Evolutionary conservation across 2,329 filamentous ascomycete species (phyloP).

Genomic region (Ilyonectria destructans): DNA sequence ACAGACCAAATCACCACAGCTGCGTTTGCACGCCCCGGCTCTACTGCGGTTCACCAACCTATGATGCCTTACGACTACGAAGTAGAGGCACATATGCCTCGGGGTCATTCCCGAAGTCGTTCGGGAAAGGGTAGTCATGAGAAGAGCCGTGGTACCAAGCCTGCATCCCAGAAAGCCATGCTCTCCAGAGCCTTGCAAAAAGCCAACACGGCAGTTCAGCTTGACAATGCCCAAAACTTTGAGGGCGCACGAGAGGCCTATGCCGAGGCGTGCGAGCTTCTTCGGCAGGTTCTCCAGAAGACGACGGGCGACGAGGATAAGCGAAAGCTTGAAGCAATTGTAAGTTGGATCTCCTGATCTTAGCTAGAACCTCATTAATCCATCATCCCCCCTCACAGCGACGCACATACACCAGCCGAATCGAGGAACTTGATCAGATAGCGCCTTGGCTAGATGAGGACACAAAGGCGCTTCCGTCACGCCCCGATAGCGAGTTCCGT

Average conservation of each 20-base stretch:
- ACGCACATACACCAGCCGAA: conserved; percentile 90
- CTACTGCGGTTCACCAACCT: conserved; percentile 28
- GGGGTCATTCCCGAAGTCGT: conserved; percentile 53
- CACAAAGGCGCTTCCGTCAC: conserved; percentile 84
- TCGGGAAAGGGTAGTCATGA: conserved; percentile 55
- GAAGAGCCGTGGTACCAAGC: conserved; percentile 55
- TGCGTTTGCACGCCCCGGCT: conserved; percentile 34
- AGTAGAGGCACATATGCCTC: conserved; percentile 49
- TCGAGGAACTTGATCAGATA: conserved; percentile 87
- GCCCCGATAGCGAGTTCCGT: conserved; percentile 70
- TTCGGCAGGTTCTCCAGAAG: conserved; percentile 89
- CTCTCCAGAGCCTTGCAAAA: conserved; percentile 95
- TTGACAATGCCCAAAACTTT: conserved; percentile 97
- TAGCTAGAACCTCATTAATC: conserved; percentile 17
- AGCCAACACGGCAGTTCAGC: conserved; percentile 93
- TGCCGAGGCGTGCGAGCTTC: conserved; percentile 87
- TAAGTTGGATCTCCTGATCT: conserved; percentile 59
- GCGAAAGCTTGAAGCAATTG: conserved; percentile 93
- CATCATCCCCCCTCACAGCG: conserved; percentile 67
- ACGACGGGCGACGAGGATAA: conserved; percentile 90
- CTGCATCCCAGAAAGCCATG: conserved; percentile 93
- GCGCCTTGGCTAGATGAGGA: conserved; percentile 68
- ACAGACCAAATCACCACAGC: conserved; percentile 39
- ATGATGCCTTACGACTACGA: conserved; percentile 54
- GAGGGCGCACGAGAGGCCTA: conserved; percentile 94